These are phyloP conservation scores for Trichophyton equinum DNA, from an alignment of 2,329 filamentous ascomycete species.

Conservation along the genomic window DNA sequence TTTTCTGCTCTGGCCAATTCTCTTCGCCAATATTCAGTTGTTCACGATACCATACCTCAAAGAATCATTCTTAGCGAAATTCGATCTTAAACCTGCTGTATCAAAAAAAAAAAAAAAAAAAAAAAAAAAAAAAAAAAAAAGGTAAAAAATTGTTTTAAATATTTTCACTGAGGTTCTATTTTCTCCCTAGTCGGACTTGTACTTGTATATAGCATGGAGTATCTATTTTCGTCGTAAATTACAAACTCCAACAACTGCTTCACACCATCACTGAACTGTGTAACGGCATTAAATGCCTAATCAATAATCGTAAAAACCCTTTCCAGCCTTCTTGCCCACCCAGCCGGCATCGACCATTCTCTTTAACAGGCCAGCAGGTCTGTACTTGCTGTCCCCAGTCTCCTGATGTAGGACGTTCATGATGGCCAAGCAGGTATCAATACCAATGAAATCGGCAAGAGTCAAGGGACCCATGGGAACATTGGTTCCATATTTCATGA, in stretches of 20 bases:
- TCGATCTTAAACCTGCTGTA: not conserved
- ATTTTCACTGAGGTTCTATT: not conserved
- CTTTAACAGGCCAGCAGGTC: constrained; percentile 70
- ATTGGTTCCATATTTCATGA: constrained; percentile 99
- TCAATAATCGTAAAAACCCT: constrained; percentile 63
- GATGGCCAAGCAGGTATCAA: constrained; percentile 91
- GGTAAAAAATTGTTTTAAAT: no score
- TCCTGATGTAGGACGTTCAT: constrained; percentile 91
- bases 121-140: no score
- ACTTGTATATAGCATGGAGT: not conserved
- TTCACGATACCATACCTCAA: no score
- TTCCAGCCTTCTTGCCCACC: constrained; percentile 94
- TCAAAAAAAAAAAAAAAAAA: not conserved
- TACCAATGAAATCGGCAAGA: constrained; percentile 89
- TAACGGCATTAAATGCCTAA: not conserved
- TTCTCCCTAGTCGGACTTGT: not conserved
- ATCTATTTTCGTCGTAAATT: not conserved
- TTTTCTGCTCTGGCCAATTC: not conserved
- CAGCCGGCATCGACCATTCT: constrained; percentile 98
- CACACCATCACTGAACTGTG: not conserved
- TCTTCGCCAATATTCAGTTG: no score
- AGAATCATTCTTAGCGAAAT: no score
- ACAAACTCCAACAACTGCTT: not conserved
- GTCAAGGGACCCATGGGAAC: constrained; percentile 95
- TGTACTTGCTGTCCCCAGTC: constrained; percentile 91